phyloP scores from a whole-genome alignment of 2,329 filamentous ascomycete genomes.

The Colletotrichum spinosum region DNA sequence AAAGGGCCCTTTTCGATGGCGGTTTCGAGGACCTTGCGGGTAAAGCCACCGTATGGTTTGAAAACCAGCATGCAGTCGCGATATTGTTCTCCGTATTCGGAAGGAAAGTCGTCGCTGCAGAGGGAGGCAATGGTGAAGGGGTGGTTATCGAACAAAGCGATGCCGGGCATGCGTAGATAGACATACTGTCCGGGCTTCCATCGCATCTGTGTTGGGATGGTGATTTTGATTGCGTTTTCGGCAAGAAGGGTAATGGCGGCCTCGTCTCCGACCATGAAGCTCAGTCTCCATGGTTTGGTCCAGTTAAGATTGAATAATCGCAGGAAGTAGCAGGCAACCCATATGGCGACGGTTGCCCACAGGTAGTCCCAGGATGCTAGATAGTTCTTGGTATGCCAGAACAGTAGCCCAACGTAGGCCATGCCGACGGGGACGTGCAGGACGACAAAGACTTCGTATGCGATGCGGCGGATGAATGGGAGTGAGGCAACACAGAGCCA shows the following conservation, averaged over 20 bases:
- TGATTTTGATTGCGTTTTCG: conserved; percentile 95
- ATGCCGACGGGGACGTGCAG: conserved; percentile 86
- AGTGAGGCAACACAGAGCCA: conserved; percentile 90
- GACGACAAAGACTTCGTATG: conserved; percentile 88
- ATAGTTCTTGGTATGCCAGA: conserved; percentile 97
- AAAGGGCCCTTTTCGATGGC: conserved; percentile 88
- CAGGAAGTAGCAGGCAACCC: conserved; percentile 78
- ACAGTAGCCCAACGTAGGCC: conserved; percentile 84
- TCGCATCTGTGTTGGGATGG: conserved; percentile 90
- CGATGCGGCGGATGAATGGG: conserved; percentile 78
- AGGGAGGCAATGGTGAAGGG: conserved; percentile 95
- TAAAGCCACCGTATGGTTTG: conserved; percentile 91
- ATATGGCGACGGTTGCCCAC: conserved; percentile 83
- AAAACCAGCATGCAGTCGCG: conserved; percentile 93
- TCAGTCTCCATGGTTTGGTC: conserved; percentile 81
- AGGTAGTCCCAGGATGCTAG: conserved; percentile 92
- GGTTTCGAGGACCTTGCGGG: conserved; percentile 83
- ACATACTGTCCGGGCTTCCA: conserved; percentile 97
- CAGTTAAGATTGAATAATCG: conserved; percentile 91
- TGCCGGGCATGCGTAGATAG: conserved; percentile 92
- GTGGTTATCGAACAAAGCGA: conserved; percentile 91
- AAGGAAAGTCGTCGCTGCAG: conserved; percentile 93
- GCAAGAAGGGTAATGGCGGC: conserved; percentile 89
- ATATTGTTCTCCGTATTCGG: conserved; percentile 88
- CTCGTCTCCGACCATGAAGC: conserved; percentile 91